A percentile compares a stretch with the other conserved stretches of the same genome.
Conservation (phyloP, 306 rosid genomes). For the Gleditsia sinensis region DNA sequence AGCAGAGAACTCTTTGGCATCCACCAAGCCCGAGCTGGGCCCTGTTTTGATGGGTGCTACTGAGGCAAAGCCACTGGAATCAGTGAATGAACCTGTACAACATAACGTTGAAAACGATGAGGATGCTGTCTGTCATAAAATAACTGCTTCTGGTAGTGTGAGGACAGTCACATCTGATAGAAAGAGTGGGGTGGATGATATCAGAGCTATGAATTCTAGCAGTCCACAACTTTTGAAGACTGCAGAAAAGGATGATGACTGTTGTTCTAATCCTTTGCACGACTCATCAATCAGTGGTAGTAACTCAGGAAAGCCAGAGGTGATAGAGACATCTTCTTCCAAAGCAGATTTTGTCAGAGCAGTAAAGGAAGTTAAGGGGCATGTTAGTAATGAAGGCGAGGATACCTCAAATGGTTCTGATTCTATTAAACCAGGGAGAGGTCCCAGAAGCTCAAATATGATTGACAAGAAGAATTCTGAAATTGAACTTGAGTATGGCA, state of each 20-base stretch:
- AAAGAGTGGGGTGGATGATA: conserved; percentile 48
- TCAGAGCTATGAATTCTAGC: conserved; percentile 39
- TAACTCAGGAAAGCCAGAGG: conserved; percentile 47
- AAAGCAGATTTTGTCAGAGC: conserved; percentile 40
- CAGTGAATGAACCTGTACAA: conserved; percentile 48
- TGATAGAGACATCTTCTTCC: conserved; percentile 45
- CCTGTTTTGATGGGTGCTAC: conserved; percentile 42
- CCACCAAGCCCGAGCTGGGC: conserved; percentile 45
- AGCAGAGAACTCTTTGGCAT: conserved; percentile 41
- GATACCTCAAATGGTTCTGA: conserved; percentile 31
- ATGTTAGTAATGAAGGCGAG: conserved; percentile 19
- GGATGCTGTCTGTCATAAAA: conserved; percentile 39
- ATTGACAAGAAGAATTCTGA: conserved; percentile 17
- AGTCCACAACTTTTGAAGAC: conserved; percentile 34
- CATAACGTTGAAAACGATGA: conserved; percentile 40
- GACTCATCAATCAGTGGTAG: conserved; percentile 45
- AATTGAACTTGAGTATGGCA: conserved; percentile 13
- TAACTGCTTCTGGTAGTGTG: conserved; percentile 29
- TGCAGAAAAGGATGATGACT: conserved; percentile 48
- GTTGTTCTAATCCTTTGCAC: conserved; percentile 45
- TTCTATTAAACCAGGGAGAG: conserved; percentile 19
- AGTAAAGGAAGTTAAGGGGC: conserved; percentile 35
- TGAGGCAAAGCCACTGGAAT: conserved; percentile 42
- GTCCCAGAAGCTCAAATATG: conserved; percentile 12
- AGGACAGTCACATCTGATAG: conserved; percentile 49